Evolutionary conservation across 805 yeast genomes (phyloP), one percentile per base, ranked within the genome.

Genomic region (Jamesozyma jinghongensis): DNA sequence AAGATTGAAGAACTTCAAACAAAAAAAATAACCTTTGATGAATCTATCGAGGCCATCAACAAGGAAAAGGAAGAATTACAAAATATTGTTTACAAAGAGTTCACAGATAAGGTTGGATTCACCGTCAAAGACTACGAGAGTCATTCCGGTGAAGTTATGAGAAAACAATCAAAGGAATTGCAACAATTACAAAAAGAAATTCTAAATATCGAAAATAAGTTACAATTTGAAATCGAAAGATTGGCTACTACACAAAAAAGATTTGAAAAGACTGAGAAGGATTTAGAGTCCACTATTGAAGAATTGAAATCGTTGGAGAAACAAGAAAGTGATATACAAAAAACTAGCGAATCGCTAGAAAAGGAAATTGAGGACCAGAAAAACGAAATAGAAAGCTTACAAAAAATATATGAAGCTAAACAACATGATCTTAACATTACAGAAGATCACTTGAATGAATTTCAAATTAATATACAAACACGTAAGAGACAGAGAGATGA

Each of bases 81-180:
- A 47, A 48, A 60, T 2, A 54, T 57, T 3, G 60, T 78, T 3
- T 83, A 77, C 53, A 36, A 55, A 8, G 69, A 59, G 0, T 83
- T 87, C 54, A 80, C 88, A 42, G 40, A 54, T 1, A 66, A 61
- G 41, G 62, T 79, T 39, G 76, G 77, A 0, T 75, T 85, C 50
- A 56, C 63, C 6, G 75, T 86, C 31, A 67, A 70, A 36, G 86
- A 81, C 27, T 87, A 82, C 56, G 96, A 87, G 56, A 66, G 65
- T 34, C 66, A 74, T 11, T 83, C 80, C 40, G 88, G 90, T 5
- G 65, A 74, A 4, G 61, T 72, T 3, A 53, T 74, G 37, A 67
- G 83, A 53, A 68, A 68, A 26, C 74, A 75, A 39, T 68, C 79
- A 1, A 76, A 74, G 44, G 85, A 81, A 53, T 66, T 78, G 34